Percentiles rank a stretch among this genome's conserved stretches.
Conservation (phyloP, 2,329 filamentous ascomycete genomes). For the Blastomyces parvus region DNA sequence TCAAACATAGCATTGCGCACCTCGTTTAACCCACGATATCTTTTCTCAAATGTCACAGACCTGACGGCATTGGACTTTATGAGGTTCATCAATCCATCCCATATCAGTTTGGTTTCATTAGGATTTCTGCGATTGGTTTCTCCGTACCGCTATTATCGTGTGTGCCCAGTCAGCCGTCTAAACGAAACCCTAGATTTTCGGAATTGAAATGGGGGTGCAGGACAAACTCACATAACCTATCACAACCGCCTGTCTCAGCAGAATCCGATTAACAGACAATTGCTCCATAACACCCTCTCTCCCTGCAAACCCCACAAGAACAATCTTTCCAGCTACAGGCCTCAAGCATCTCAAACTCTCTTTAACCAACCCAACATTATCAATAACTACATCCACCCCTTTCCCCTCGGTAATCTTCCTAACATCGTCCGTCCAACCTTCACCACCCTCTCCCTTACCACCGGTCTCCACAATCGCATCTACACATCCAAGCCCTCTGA, state of each 20-base stretch:
- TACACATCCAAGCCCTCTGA: constrained; percentile 9
- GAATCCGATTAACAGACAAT: constrained; percentile 46
- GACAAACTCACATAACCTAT: constrained; percentile 39
- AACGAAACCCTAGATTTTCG: neutral
- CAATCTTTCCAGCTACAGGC: constrained; percentile 42
- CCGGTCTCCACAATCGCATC: constrained; percentile 13
- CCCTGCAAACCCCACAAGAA: constrained; percentile 52
- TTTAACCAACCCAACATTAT: constrained; percentile 49
- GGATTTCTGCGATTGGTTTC: constrained; percentile 46
- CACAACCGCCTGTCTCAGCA: constrained; percentile 46
- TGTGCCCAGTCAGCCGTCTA: neutral
- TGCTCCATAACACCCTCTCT: constrained; percentile 45
- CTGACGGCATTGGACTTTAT: constrained; percentile 41
- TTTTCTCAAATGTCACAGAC: constrained; percentile 42
- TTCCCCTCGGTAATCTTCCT: constrained; percentile 38
- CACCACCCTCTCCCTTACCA: constrained; percentile 12
- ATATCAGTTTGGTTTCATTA: constrained; percentile 40
- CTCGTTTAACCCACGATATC: constrained; percentile 43
- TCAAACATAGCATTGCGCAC: constrained; percentile 45
- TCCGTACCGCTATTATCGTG: constrained; percentile 39
- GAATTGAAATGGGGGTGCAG: neutral
- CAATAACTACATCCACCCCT: constrained; percentile 50
- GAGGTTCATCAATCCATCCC: constrained; percentile 43
- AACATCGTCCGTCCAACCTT: constrained; percentile 45
- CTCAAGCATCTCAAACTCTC: constrained; percentile 46